Conservation (phyloP, 352 stramenopile species). For the Thalassiosira pacifica region DNA sequence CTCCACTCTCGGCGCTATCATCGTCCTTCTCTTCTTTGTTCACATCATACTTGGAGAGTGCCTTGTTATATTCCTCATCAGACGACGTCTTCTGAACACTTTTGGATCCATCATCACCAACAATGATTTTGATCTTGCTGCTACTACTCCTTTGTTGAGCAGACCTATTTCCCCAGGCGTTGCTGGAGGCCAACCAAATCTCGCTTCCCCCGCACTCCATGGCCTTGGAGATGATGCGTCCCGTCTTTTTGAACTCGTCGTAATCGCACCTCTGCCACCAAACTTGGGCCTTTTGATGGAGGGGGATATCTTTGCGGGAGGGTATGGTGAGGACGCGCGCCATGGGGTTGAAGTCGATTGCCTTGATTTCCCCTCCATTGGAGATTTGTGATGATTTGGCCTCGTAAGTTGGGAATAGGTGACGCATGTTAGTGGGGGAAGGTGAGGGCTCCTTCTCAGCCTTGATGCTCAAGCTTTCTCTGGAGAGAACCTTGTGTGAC, state of each 20-base stretch:
- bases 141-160: conserved; percentile 3
- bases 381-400: not conserved
- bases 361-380: conserved; percentile 2
- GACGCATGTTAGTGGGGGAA: conserved; percentile 25
- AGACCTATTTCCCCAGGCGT: conserved; percentile 62
- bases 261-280: conserved; percentile 87
- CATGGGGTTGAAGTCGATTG: conserved; percentile 77
- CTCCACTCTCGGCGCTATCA: conserved; percentile 25
- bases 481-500: conserved; percentile 24
- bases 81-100: too few relatives aligned
- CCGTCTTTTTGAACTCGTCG: conserved; percentile 86
- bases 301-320: conserved; percentile 69
- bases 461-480: conserved; percentile 27
- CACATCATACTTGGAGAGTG: conserved; percentile 43
- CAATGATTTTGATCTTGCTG: conserved; percentile 6
- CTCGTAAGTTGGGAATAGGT: conserved; percentile 60
- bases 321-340: conserved; percentile 78
- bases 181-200: conserved; percentile 80
- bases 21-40: conserved; percentile 11
- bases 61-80: conserved; percentile 45
- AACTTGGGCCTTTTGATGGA: conserved; percentile 71
- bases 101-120: too few relatives aligned
- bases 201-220: conserved; percentile 85
- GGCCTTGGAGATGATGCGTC: conserved; percentile 83
- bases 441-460: not conserved